Conservation (phyloP, 768 basidiomycete species). For the Lyophyllum decastes region DNA sequence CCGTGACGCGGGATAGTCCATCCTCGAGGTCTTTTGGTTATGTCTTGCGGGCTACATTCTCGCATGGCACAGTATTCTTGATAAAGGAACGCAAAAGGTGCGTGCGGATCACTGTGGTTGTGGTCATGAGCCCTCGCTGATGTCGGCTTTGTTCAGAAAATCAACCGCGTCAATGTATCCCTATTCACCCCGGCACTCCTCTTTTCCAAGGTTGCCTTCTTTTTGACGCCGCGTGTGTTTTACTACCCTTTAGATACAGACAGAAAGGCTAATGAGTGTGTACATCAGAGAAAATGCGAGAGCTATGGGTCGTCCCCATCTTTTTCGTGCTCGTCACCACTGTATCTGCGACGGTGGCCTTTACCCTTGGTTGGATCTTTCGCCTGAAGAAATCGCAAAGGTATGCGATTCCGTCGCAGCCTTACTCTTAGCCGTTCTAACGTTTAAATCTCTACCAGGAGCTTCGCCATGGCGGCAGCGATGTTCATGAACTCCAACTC, state of each 20-base stretch:
- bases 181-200: conserved; percentile 88
- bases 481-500: conserved; percentile 97
- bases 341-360: conserved; percentile 72
- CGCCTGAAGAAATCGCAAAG: conserved; percentile 76
- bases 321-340: conserved; percentile 80
- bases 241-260: background rate
- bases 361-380: conserved; percentile 59
- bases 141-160: conserved; percentile 44
- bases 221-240: conserved; percentile 69
- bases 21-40: conserved; percentile 84
- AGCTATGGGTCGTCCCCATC: conserved; percentile 84
- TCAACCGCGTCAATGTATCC: conserved; percentile 83
- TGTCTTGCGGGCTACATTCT: conserved; percentile 85
- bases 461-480: conserved; percentile 77
- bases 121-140: background rate
- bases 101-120: conserved; percentile 13
- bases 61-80: conserved; percentile 77
- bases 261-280: background rate
- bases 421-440: background rate
- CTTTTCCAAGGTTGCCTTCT: conserved; percentile 96
- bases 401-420: conserved; percentile 36
- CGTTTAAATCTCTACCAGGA: conserved; percentile 38
- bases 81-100: conserved; percentile 89
- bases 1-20: conserved; percentile 57
- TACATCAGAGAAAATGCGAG: conserved; percentile 68